Base-by-base conservation (phyloP, 139 green algal genomes). In the Edaphochlamys debaryana region DNA sequence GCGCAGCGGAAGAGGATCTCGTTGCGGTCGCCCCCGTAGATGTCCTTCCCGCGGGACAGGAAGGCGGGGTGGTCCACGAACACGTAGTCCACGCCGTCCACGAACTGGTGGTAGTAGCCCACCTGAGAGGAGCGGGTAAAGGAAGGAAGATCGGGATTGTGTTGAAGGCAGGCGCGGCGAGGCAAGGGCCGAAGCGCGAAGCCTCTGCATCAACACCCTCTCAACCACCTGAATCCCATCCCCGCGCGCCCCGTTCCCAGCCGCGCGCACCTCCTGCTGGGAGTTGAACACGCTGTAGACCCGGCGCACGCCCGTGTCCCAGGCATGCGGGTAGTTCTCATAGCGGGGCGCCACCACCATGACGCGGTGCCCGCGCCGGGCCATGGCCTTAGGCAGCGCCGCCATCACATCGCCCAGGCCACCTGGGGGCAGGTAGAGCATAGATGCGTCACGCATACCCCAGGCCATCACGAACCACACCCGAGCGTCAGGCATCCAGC, bases 331-430 rank as follows among this genome's bases (percentile, higher is more conserved):
- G 64, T 82, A 82, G 63, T 74, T 66, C 76, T 82, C 76, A 23
- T 82, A 99, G 4, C 95, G 89, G 1, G 96, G 96, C 0, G 83
- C 90, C 15, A 98, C 90, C 41, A 93, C 91, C 96, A 98, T 98
- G 13, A 98, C 93, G 13, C 96, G 90, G 87, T 99, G 96, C 0
- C 96, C 96, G 9, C 95, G 84, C 20, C 82, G 62, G 19, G 89
- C 89, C 70, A 99, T 87, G 9, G 94, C 93, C 87, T 98, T 98
- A 30, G 97, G 97, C 67, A 99, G 93, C 30, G 97, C 94, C 3
- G 91, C 91, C 89, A 98, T 97, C 67, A 99, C 97, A 67, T 99
- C 97, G 25, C 97, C 97, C 52, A 99, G 91, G 19, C 97, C 97
- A 62, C 97, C 97, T 96, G 88, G 4, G 62, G 38, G 32, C 37